Conservation (phyloP, 2,329 filamentous ascomycete species). For the Phialophora macrospora region DNA sequence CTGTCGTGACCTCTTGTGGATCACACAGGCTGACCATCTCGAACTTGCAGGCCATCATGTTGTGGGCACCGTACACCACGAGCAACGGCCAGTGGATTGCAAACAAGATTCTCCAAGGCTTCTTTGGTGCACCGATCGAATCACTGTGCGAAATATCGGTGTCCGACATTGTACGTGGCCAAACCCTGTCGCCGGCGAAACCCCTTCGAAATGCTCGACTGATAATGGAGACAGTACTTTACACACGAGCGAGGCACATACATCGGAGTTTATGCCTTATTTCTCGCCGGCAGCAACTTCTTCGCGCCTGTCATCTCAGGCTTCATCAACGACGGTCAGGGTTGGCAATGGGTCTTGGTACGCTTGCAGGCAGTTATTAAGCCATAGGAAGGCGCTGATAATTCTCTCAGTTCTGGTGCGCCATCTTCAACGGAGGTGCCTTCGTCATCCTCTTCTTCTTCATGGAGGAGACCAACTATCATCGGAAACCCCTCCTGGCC, state of each 20-base stretch:
- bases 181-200: slow-evolving; percentile 22
- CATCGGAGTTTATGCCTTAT: slow-evolving; percentile 31
- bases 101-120: slow-evolving; percentile 54
- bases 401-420: slow-evolving; percentile 27
- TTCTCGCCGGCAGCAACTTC: slow-evolving; percentile 30
- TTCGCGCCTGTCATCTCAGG: slow-evolving; percentile 28
- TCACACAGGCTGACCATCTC: too few species aligned
- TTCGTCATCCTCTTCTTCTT: slow-evolving; percentile 25
- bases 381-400: neutral
- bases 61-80: slow-evolving; percentile 54
- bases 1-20: too few species aligned
- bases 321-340: slow-evolving; percentile 36
- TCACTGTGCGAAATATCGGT: slow-evolving; percentile 56
- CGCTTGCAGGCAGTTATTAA: slow-evolving; percentile 1
- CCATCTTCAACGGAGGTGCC: slow-evolving; percentile 21
- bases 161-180: slow-evolving; percentile 51
- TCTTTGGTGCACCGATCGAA: slow-evolving; percentile 56
- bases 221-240: slow-evolving; percentile 47
- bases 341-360: slow-evolving; percentile 37
- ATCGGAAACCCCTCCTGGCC: slow-evolving; percentile 8
- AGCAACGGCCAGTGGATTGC: slow-evolving; percentile 56
- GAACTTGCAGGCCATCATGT: slow-evolving; percentile 42
- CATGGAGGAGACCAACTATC: slow-evolving; percentile 31
- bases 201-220: slow-evolving; percentile 43
- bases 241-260: slow-evolving; percentile 35